phyloP scores from a whole-genome alignment of 306 rosid genomes.

The Rosa multiflora region DNA sequence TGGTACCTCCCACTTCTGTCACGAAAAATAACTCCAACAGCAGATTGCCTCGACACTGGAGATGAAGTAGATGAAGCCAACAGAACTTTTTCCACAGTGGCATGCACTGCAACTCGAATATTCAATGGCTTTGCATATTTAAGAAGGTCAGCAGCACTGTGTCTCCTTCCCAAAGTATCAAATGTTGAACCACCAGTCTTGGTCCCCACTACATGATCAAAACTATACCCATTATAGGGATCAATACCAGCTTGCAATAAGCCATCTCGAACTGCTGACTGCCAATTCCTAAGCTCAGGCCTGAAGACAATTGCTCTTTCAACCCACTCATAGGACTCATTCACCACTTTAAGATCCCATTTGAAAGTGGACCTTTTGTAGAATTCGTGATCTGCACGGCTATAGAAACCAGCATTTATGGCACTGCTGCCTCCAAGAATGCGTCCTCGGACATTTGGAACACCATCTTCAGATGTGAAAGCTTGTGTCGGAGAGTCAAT shows the following conservation, averaged over 20 bases:
- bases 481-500: constrained; percentile 60
- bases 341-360: constrained; percentile 61
- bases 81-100: constrained; percentile 65
- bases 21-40: constrained; percentile 60
- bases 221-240: constrained; percentile 76
- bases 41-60: constrained; percentile 24
- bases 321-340: constrained; percentile 79
- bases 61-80: constrained; percentile 36
- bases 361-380: constrained; percentile 33
- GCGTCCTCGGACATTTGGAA: constrained; percentile 82
- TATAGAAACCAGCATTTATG: constrained; percentile 91
- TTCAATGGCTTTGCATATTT: constrained; percentile 40
- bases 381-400: constrained; percentile 70
- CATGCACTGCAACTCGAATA: constrained; percentile 52
- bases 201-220: constrained; percentile 66
- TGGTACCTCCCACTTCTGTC: constrained; percentile 56
- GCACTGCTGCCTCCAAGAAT: constrained; percentile 96
- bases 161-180: constrained; percentile 59
- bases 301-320: constrained; percentile 67
- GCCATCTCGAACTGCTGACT: constrained; percentile 74
- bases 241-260: constrained; percentile 67
- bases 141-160: constrained; percentile 76
- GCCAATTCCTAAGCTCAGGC: constrained; percentile 71
- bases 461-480: constrained; percentile 84
- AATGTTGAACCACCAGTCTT: constrained; percentile 92